These are phyloP conservation scores for Botrytis porri DNA, from an alignment of 2,329 filamentous ascomycete species.

Conservation along the genomic window DNA sequence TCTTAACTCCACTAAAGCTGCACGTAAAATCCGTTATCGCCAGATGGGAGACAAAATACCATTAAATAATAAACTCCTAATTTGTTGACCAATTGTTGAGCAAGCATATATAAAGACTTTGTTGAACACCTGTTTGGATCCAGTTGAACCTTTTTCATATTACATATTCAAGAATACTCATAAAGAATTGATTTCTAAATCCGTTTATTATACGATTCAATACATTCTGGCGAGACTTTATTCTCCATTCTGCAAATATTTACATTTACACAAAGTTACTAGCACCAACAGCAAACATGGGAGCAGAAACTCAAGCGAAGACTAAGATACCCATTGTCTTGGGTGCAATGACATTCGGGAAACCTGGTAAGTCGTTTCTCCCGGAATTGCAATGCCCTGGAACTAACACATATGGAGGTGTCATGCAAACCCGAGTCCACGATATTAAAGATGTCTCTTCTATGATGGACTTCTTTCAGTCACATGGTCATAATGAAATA, in stretches of 20 bases:
- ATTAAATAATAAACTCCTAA: not conserved
- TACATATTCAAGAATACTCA: not conserved
- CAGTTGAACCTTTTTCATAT: not conserved
- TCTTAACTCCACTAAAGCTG: not conserved
- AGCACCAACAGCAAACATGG: not conserved
- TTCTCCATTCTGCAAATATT: not conserved
- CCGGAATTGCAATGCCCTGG: not conserved
- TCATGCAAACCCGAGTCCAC: constrained; percentile 35
- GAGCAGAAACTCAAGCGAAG: not conserved
- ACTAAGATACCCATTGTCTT: constrained; percentile 24
- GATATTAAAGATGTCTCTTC: constrained; percentile 51
- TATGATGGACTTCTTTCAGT: constrained; percentile 62
- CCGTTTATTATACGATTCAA: not conserved
- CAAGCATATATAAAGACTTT: not conserved
- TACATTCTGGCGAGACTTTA: not conserved
- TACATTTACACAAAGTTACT: not conserved
- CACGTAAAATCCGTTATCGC: constrained; percentile 5
- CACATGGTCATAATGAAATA: constrained; percentile 64
- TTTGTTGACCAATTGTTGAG: not conserved
- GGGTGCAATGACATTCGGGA: constrained; percentile 32
- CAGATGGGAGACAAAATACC: not conserved
- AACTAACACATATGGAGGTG: constrained; percentile 22
- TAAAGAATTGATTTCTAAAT: not conserved
- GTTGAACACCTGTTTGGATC: not conserved
- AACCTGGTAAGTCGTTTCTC: constrained; percentile 1